A percentile compares a stretch with the other conserved stretches of the same genome.
phyloP scores from a whole-genome alignment of 352 stramenopile species.

The Phytopythium sindhum region DNA sequence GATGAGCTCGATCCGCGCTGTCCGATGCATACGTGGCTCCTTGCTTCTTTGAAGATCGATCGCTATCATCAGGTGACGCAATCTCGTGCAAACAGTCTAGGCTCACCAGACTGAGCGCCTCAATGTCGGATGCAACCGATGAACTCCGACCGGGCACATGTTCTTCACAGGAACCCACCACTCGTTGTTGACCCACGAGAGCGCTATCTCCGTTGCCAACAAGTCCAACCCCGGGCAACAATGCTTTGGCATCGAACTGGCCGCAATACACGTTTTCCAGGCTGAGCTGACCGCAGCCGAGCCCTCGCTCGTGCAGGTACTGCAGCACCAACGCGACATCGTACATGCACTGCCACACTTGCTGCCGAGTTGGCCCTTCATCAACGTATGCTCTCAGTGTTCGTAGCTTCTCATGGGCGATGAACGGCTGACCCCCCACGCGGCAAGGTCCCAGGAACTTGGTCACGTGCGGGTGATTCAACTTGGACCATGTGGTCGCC shows the following conservation, averaged over 20 bases:
- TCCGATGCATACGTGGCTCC: no score
- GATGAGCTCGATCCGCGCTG: conserved; percentile 40
- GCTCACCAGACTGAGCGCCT: no score
- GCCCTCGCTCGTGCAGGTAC: neutral
- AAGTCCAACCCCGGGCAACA: neutral
- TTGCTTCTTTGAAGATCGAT: no score
- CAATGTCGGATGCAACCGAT: no score
- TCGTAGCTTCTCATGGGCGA: neutral
- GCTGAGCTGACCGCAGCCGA: neutral
- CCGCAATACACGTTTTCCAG: neutral
- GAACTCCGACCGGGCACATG: no score
- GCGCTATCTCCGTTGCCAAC: no score
- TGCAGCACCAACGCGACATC: neutral
- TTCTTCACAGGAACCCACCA: no score
- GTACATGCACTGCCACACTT: neutral
- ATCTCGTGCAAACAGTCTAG: no score
- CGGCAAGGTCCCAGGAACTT: conserved; percentile 1
- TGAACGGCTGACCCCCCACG: neutral
- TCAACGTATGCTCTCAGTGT: neutral
- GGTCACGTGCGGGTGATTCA: neutral
- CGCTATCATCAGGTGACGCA: no score
- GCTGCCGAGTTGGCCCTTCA: neutral
- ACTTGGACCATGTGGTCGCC: neutral
- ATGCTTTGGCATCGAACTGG: neutral
- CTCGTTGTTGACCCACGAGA: no score